phyloP scores from a whole-genome alignment of 768 basidiomycete genomes.

The Hericium coralloides region DNA sequence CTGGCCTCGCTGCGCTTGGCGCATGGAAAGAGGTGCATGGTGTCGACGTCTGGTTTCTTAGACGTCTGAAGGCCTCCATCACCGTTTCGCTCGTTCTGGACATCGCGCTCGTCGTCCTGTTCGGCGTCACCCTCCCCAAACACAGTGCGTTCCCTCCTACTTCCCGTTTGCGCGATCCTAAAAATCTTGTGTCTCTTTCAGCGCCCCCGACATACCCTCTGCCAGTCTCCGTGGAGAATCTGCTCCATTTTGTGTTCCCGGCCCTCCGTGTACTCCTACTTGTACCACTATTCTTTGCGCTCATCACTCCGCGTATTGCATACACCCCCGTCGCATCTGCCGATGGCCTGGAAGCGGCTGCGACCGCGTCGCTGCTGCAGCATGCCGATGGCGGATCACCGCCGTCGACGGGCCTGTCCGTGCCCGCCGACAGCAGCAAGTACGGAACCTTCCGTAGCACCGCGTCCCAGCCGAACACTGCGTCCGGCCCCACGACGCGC shows the following conservation, averaged over 20 bases:
- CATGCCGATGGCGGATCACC: constrained; percentile 17
- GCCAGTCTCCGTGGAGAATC: constrained; percentile 25
- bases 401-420: constrained; percentile 38
- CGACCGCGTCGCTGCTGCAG: constrained; percentile 46
- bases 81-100: constrained; percentile 50
- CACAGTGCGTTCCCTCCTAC: constrained; percentile 11
- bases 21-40: constrained; percentile 74
- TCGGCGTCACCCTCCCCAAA: constrained; percentile 33
- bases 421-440: constrained; percentile 39
- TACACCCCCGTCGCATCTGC: constrained; percentile 46
- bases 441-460: constrained; percentile 66
- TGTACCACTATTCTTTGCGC: constrained; percentile 46
- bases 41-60: constrained; percentile 57
- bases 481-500: constrained; percentile 46
- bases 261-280: constrained; percentile 59
- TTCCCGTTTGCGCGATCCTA: neutral
- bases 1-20: constrained; percentile 65
- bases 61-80: constrained; percentile 46
- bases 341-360: constrained; percentile 21
- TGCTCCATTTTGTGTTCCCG: constrained; percentile 47
- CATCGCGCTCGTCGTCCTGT: constrained; percentile 46
- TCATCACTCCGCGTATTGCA: constrained; percentile 54
- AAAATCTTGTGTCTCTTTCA: neutral
- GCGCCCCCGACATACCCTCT: constrained; percentile 10
- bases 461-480: constrained; percentile 35